Base-by-base conservation (phyloP, 2,329 filamentous ascomycete species). In the Davidsoniella australis region DNA sequence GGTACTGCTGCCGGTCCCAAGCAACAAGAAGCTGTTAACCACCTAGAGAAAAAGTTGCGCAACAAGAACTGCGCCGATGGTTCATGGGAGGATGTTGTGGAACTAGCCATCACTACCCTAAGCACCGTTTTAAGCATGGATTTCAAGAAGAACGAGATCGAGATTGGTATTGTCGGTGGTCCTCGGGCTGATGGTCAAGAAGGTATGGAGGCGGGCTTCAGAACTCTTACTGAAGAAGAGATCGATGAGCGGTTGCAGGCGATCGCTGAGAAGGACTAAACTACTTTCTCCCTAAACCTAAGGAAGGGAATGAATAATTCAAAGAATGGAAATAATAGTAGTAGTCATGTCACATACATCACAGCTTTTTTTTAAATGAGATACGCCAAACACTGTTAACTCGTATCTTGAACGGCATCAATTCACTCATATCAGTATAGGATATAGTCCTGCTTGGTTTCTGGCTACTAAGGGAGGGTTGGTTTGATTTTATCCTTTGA, bases 1-100 rank as follows among this genome's bases (percentile, higher is more conserved):
- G 91, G 86, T 57, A 96, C 91, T 43, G 86, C 91, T 48, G 93
- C 91, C 6, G 91, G 91, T 5, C 91, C 91, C 49, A 98, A 98
- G 72, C 89, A 95, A 66, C 91, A 98, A 66, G 91, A 98, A 73
- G 91, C 91, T 55, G 78, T 96, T 63, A 98, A 98, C 68, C 87
- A 94, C 66, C 74, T 98, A 52, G 91, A 98, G 77, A 96, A 96
- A 81, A 96, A 96, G 76, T 79, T 98, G 66, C 94, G 95, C 73
- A 95, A 94, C 80, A 95, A 95, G 79, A 88, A 96, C 61, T 73
- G 76, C 59, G 91, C 89, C 36, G 83, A 91, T 51, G 91, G 91
- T 54, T 80, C 71, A 62, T 98, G 91, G 91, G 85, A 94, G 66
- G 91, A 98, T 54, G 91, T 98, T 45, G 89, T 98, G 45, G 91